Evolutionary conservation across 2,329 filamentous ascomycete species (phyloP), one percentile per base, ranked within the genome.

Genomic region (Colletotrichum lindemuthianum): DNA sequence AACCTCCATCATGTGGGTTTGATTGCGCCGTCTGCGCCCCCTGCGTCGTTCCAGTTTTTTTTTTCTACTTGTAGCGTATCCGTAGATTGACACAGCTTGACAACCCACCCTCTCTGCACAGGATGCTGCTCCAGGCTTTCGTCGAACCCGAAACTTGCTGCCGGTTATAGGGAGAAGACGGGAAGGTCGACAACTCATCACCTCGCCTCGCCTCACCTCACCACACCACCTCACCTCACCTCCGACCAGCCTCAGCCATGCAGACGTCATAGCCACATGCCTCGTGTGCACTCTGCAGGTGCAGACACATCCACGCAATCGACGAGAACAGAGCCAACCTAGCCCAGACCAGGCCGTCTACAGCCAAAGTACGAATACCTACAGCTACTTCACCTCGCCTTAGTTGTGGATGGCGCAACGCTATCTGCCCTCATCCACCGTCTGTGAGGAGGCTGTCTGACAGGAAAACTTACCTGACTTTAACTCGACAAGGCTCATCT

Each of bases 401-500:
- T 44, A 65, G 57, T 49, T 65, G 50, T 64, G 60, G 59, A 59
- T 60, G 48, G 60, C 41, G 37, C 56, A 24, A 44, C 40, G 55
- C 44, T 32, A 37, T 58, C 44, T 37, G 55, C 50, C 58, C 40
- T n/a, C 45, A n/a, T 9, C 43, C 24, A n/a, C n/a, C 10, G 44
- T 37, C 11, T 44, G 40, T 34, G 56, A 16, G 32, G 34, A 39
- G 45, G 45, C 57, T 36, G 39, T 45, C 57, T 45, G n/a, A 51
- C 50, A 56, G 55, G 39, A 24, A 60, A 51, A 51, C 53, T 24
- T 65, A 56, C 57, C 57, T 50, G 44, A 55, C 50, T 16, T 55
- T 65, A 65, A 56, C 40, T 48, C 50, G 49, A 36, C 37, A 32
- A 43, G 12, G 51, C 33, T 8, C 36, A 40, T 41, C 41, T 59